Percentiles rank a stretch among this genome's conserved stretches.
phyloP scores from a whole-genome alignment of 257 asterid species.

The Fraxinus americana region DNA sequence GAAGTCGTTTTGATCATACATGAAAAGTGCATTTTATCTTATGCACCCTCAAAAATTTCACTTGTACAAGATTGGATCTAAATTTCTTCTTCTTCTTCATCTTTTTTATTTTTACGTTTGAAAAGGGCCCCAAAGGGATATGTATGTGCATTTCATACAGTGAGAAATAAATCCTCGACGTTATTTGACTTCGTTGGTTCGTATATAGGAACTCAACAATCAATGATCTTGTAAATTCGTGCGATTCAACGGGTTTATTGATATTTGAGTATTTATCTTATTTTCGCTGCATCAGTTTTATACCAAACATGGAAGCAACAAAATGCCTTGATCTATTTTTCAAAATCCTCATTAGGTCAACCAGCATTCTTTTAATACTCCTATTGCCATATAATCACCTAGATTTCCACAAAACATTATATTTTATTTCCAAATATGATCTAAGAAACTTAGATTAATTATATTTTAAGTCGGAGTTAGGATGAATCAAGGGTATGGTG shows the following conservation, averaged over 20 bases:
- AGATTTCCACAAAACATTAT: not conserved
- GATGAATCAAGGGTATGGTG: not conserved
- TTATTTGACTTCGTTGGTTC: too few species aligned
- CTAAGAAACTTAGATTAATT: slow-evolving; percentile 7
- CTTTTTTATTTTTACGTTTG: too few species aligned
- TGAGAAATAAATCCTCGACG: too few species aligned
- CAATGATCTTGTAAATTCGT: too few species aligned
- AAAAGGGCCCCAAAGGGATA: too few species aligned
- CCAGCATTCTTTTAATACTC: not conserved
- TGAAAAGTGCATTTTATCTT: not conserved
- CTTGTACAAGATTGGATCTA: too few species aligned
- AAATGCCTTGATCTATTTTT: slow-evolving; percentile 19
- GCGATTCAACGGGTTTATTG: not conserved
- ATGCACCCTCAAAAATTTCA: too few species aligned
- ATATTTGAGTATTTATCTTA: not conserved
- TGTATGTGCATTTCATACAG: too few species aligned
- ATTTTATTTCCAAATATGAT: not conserved
- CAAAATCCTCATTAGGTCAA: slow-evolving; percentile 15
- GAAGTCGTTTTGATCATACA: too few species aligned
- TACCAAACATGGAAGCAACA: slow-evolving; percentile 42
- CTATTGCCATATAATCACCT: not conserved
- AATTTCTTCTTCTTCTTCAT: too few species aligned
- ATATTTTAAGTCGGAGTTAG: not conserved
- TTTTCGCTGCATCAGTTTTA: slow-evolving; percentile 1
- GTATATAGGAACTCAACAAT: too few species aligned